phyloP scores from a whole-genome alignment of 208 protist genomes.

The Crithidia brevicula region DNA sequence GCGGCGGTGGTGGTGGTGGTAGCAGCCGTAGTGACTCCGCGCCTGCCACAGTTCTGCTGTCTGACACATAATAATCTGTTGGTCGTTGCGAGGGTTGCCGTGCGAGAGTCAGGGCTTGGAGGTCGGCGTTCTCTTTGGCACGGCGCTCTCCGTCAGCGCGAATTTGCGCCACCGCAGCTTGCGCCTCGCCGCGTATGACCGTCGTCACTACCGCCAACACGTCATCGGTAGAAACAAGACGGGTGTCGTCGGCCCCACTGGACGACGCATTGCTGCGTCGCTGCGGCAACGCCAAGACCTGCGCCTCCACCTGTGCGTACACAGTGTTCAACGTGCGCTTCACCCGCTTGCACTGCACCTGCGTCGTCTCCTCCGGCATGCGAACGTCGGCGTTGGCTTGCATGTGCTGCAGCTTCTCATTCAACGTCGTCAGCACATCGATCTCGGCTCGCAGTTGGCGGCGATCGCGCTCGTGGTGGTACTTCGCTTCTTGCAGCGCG shows the following conservation, averaged over 20 bases:
- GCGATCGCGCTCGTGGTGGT: conserved; percentile 48
- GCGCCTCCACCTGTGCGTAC: conserved; percentile 48
- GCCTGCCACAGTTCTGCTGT: too few species aligned
- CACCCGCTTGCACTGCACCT: conserved; percentile 49
- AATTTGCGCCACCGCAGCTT: conserved; percentile 48
- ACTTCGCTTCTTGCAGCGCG: conserved; percentile 43
- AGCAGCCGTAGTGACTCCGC: too few species aligned
- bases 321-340: conserved; percentile 60
- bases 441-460: conserved; percentile 58
- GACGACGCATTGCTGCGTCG: neutral
- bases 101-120: conserved; percentile 17
- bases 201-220: conserved; percentile 41
- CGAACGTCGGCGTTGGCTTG: conserved; percentile 27
- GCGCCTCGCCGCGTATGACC: conserved; percentile 42
- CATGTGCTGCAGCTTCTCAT: conserved; percentile 38
- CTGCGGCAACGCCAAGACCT: conserved; percentile 31
- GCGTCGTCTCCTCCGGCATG: conserved; percentile 28
- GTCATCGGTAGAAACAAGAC: conserved; percentile 33
- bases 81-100: conserved; percentile 15
- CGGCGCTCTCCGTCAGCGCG: conserved; percentile 33
- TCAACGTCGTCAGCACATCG: conserved; percentile 48
- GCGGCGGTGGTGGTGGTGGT: too few species aligned
- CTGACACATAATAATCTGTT: neutral
- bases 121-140: conserved; percentile 16
- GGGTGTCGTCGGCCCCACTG: neutral